Evolutionary conservation across 371 early-diverging fungal genomes (phyloP).

Genomic region (Circinella minor): DNA sequence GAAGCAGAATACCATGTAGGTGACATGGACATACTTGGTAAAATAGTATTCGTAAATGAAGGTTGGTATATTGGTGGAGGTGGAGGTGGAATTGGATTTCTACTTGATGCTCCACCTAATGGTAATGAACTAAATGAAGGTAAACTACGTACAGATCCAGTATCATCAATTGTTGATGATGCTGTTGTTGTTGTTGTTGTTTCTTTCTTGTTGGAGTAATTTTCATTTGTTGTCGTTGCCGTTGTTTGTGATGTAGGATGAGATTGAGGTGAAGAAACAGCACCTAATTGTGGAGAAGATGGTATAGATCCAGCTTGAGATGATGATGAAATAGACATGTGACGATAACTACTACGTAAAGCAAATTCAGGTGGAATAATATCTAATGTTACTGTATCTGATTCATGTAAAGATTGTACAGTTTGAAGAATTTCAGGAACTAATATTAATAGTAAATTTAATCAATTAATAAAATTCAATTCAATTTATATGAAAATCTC

Average conservation of each 20-base stretch:
- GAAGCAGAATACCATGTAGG: conserved; percentile 58
- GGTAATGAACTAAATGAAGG: conserved; percentile 18
- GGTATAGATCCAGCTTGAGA: conserved; percentile 11
- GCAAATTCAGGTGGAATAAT: conserved; percentile 59
- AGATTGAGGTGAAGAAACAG: conserved; percentile 15
- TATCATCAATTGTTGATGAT: neutral
- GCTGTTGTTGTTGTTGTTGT: neutral
- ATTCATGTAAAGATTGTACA: conserved; percentile 42
- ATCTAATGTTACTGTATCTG: conserved; percentile 42
- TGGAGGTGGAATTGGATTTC: conserved; percentile 18
- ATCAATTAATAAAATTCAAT: too few relatives aligned
- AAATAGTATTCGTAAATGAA: conserved; percentile 43
- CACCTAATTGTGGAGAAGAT: conserved; percentile 16
- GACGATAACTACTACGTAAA: conserved; percentile 39
- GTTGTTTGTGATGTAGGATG: neutral
- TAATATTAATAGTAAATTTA: neutral
- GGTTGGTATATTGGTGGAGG: conserved; percentile 47
- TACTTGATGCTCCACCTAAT: neutral
- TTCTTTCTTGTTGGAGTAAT: too few relatives aligned
- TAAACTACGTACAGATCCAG: neutral
- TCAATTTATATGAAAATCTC: neutral
- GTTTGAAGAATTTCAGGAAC: conserved; percentile 47
- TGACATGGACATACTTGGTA: conserved; percentile 52
- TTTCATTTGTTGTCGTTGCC: neutral
- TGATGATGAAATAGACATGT: conserved; percentile 17